phyloP scores from a whole-genome alignment of 495 filamentous ascomycete genomes.

The Collariella sp. region DNA sequence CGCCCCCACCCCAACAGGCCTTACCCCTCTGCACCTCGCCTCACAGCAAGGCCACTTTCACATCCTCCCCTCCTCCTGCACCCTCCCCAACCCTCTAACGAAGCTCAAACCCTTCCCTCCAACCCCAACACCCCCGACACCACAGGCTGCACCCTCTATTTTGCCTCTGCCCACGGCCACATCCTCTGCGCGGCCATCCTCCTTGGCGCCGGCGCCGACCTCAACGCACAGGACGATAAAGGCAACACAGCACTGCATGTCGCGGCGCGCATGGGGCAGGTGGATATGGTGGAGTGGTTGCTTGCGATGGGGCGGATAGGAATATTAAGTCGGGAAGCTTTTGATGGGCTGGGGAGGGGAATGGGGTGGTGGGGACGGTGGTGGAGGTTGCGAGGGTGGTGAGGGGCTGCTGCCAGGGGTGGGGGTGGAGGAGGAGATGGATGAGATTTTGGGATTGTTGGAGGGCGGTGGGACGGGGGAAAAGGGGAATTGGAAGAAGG shows the following conservation, averaged over 20 bases:
- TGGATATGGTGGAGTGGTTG: constrained; percentile 12
- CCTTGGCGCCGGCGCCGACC: constrained; percentile 4
- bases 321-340: neutral
- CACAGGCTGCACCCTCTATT: constrained; percentile 4
- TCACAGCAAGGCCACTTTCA: constrained; percentile 1
- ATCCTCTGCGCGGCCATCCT: constrained; percentile 3
- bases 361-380: constrained; percentile 4
- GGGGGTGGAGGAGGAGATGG: neutral
- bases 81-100: neutral
- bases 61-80: constrained; percentile 3
- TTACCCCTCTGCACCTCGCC: constrained; percentile 10
- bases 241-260: constrained; percentile 13
- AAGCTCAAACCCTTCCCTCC: too few species aligned
- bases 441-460: neutral
- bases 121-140: neutral
- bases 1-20: neutral
- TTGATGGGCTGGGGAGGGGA: neutral
- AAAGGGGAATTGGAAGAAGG: neutral
- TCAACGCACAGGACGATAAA: constrained; percentile 2
- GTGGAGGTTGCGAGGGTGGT: constrained; percentile 7
- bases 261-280: constrained; percentile 4
- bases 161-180: constrained; percentile 8
- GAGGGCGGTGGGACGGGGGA: neutral
- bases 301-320: constrained; percentile 12
- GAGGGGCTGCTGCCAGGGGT: neutral